phyloP scores from a whole-genome alignment of 23 red algal genomes.

The Pyropia yezoensis region DNA sequence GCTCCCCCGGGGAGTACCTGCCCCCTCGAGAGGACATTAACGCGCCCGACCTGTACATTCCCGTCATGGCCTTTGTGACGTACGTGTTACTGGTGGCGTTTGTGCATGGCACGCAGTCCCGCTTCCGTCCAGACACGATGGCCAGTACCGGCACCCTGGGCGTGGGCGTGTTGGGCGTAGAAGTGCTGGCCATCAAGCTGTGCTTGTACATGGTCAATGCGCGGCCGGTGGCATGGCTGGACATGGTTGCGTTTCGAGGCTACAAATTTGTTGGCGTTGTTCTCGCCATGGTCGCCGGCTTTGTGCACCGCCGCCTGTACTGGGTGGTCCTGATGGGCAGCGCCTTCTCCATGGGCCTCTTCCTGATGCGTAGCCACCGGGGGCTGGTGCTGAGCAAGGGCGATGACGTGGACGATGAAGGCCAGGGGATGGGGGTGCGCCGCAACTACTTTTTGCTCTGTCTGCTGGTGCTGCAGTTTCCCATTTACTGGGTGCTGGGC shows the following conservation, averaged over 20 bases:
- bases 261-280: slow-evolving; percentile 98
- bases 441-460: slow-evolving; percentile 78
- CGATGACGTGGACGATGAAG: slow-evolving; percentile 15
- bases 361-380: slow-evolving; percentile 85
- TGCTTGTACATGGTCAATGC: slow-evolving; percentile 77
- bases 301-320: slow-evolving; percentile 39
- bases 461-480: slow-evolving; percentile 74
- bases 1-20: slow-evolving; percentile 9
- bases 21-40: slow-evolving; percentile 95
- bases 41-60: slow-evolving; percentile 98
- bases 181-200: slow-evolving; percentile 84
- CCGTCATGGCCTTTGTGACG: slow-evolving; percentile 79
- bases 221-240: slow-evolving; percentile 58
- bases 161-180: slow-evolving; percentile 52
- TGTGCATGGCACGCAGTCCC: slow-evolving; percentile 67
- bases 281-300: slow-evolving; percentile 23
- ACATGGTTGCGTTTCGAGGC: slow-evolving; percentile 82
- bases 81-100: slow-evolving; percentile 92
- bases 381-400: slow-evolving; percentile 41
- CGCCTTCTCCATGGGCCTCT: slow-evolving; percentile 82
- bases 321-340: slow-evolving; percentile 67
- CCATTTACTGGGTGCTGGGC: slow-evolving; percentile 72
- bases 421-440: slow-evolving; percentile 27
- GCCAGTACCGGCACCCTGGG: slow-evolving; percentile 58
- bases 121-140: slow-evolving; percentile 80